phyloP scores from a whole-genome alignment of 1,284 basidiomycete species.

The Sphaerobolus stellatus region DNA sequence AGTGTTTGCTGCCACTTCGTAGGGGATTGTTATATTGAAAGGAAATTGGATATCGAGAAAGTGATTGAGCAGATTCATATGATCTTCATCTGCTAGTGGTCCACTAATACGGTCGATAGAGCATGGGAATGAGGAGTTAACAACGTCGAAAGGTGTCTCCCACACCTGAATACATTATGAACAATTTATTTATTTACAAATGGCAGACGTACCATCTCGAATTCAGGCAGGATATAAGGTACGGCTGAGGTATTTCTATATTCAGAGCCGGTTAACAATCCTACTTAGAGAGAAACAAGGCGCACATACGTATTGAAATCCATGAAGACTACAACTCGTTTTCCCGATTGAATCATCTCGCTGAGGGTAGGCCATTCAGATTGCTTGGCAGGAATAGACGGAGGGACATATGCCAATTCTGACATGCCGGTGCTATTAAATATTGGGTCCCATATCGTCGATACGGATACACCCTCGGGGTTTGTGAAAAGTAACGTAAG shows the following conservation, averaged over 20 bases:
- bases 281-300: not conserved
- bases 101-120: slow-evolving; percentile 61
- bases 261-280: not conserved
- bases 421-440: slow-evolving; percentile 61
- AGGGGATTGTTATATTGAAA: slow-evolving; percentile 41
- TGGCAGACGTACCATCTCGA: slow-evolving; percentile 46
- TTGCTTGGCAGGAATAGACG: slow-evolving; percentile 49
- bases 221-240: slow-evolving; percentile 65
- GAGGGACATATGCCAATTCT: slow-evolving; percentile 58
- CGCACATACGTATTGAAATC: slow-evolving; percentile 48
- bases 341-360: slow-evolving; percentile 63
- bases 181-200: not conserved
- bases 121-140: slow-evolving; percentile 64
- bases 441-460: slow-evolving; percentile 51
- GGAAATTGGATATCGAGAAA: slow-evolving; percentile 47
- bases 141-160: slow-evolving; percentile 72
- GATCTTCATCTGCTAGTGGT: slow-evolving; percentile 45
- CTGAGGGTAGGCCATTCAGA: slow-evolving; percentile 74
- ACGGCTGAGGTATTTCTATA: slow-evolving; percentile 32
- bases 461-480: slow-evolving; percentile 54
- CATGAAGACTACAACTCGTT: slow-evolving; percentile 70
- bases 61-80: slow-evolving; percentile 60
- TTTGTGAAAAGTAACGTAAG: slow-evolving; percentile 72
- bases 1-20: slow-evolving; percentile 37
- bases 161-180: slow-evolving; percentile 50